phyloP scores from a whole-genome alignment of 1,284 basidiomycete species.

The Vanrija pseudolonga region DNA sequence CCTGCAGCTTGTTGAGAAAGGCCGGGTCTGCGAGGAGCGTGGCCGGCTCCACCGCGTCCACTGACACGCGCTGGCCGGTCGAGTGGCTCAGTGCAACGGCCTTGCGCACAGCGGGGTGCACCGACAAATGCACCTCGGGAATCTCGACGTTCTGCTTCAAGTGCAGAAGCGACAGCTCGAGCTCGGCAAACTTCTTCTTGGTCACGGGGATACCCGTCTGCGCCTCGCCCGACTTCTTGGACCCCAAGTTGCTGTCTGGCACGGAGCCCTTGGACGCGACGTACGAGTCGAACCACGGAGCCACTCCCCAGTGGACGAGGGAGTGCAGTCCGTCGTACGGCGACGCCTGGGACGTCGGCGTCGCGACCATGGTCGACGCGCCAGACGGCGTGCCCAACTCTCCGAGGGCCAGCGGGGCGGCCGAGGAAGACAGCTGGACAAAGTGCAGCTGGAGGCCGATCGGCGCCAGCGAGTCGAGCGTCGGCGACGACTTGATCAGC shows the following conservation, averaged over 20 bases:
- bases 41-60: constrained; percentile 46
- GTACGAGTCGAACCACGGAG: constrained; percentile 98
- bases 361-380: constrained; percentile 36
- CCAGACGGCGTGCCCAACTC: constrained; percentile 31
- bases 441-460: constrained; percentile 86
- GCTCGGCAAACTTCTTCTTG: constrained; percentile 98
- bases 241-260: constrained; percentile 58
- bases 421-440: constrained; percentile 65
- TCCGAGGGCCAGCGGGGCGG: constrained; percentile 21
- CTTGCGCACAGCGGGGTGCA: constrained; percentile 83
- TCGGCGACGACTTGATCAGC: constrained; percentile 85
- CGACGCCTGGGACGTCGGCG: constrained; percentile 50
- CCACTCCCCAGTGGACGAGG: constrained; percentile 93
- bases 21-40: constrained; percentile 69
- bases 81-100: constrained; percentile 64
- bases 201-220: constrained; percentile 98
- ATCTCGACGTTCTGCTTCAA: constrained; percentile 99
- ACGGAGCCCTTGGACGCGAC: constrained; percentile 55
- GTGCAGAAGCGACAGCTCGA: constrained; percentile 92
- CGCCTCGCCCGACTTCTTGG: constrained; percentile 68
- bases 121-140: constrained; percentile 87
- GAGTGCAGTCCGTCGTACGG: constrained; percentile 95
- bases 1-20: constrained; percentile 91
- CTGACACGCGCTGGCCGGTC: constrained; percentile 36
- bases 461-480: constrained; percentile 72